Evolutionary conservation across 2,329 filamentous ascomycete species (phyloP).

Genomic region (Fusarium sp.): DNA sequence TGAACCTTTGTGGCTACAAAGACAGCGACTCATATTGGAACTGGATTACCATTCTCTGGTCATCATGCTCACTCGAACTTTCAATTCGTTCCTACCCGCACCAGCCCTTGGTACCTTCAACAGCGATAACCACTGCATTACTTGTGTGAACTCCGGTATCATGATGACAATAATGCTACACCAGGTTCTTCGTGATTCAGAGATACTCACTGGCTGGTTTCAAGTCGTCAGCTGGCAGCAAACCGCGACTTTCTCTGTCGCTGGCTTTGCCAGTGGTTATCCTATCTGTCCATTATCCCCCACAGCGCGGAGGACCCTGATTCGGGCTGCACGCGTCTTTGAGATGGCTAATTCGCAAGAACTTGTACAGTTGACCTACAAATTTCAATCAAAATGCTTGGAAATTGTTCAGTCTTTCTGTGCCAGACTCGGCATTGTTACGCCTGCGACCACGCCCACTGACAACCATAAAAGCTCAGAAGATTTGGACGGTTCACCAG

Average conservation of each 20-base stretch:
- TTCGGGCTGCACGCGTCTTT: slow-evolving; percentile 33
- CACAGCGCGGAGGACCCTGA: slow-evolving; percentile 31
- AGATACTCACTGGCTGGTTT: slow-evolving; percentile 48
- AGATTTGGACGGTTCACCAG: background rate
- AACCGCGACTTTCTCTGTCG: slow-evolving; percentile 38
- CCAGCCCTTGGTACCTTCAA: slow-evolving; percentile 45
- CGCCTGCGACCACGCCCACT: slow-evolving; percentile 19
- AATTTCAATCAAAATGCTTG: slow-evolving; percentile 27
- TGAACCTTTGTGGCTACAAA: slow-evolving; percentile 59
- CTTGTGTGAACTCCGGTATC: slow-evolving; percentile 44
- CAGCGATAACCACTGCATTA: slow-evolving; percentile 46
- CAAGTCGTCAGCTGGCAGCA: slow-evolving; percentile 49
- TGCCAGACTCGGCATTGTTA: slow-evolving; percentile 37
- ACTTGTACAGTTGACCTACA: slow-evolving; percentile 17
- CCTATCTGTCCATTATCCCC: slow-evolving; percentile 46
- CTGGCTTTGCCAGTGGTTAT: slow-evolving; percentile 45
- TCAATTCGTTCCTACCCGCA: slow-evolving; percentile 54
- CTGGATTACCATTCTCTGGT: slow-evolving; percentile 57
- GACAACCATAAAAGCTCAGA: slow-evolving; percentile 1
- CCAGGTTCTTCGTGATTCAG: slow-evolving; percentile 46
- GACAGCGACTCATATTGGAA: slow-evolving; percentile 57
- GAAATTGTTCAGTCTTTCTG: slow-evolving; percentile 41
- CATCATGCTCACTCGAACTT: slow-evolving; percentile 55
- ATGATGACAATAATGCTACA: slow-evolving; percentile 48
- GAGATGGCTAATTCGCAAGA: slow-evolving; percentile 10